Base-by-base conservation (phyloP, 1,284 basidiomycete genomes). In the Meripilus lineatus region DNA sequence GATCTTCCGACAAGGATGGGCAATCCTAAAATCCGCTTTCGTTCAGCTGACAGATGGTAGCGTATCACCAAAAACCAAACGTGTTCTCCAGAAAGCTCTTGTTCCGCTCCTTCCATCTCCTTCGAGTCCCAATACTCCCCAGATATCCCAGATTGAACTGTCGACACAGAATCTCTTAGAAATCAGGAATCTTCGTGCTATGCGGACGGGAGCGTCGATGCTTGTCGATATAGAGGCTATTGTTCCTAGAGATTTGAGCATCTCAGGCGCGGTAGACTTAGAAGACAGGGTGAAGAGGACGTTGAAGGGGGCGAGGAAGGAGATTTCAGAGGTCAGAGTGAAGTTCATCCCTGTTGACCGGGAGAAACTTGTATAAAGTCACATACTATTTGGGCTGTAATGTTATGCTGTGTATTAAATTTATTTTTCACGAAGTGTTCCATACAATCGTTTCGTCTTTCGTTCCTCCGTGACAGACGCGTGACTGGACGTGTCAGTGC, bases 41-140 rank as follows among this genome's bases (percentile, higher is more conserved):
- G 74, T 78, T 22, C 93, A 97, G 59, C 69, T 97, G 36, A 89
- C 89, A 2, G 93, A 97, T 58, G 86, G 85, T 5, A 83, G 91
- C 13, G 81, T 93, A 14, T 81, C 88, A 1, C 62, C 67, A 1
- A 63, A 68, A 44, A 84, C 79, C 28, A 72, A 72, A 32, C 15
- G 23, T 20, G 23, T 28, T 22, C 49, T 48, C 34, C 24, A 48
- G 41, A 26, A 47, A 33, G 17, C 50, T 40, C 46, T 52, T 41
- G 2, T 43, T 23, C 20, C 51, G 26, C 38, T 40, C 40, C 46
- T 49, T 43, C 25, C 38, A 21, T 11, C 24, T 32, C 30, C 45
- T 43, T 3, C 44, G 7, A 7, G 17, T 5, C 25, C 37, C 13
- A 14, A 38, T 14, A 39, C 20, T 3, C 26, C 36, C 37, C 20